Base-by-base conservation (phyloP, 2,329 filamentous ascomycete species). In the Huntiella savannae region DNA sequence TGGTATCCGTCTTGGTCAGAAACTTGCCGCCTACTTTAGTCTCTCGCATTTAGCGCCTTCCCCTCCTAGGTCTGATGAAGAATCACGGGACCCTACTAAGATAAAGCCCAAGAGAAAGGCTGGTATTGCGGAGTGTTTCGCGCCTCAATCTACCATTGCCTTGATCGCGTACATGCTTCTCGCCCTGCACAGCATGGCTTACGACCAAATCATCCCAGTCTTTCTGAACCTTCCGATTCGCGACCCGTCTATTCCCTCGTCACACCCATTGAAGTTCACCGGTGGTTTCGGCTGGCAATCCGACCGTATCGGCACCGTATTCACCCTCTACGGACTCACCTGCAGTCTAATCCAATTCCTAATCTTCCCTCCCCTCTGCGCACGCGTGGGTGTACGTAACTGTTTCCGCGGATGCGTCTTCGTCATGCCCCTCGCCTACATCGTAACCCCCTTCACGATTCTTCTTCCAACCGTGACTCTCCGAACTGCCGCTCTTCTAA, bases 261-360 rank as follows among this genome's bases (percentile, higher is more conserved):
- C 75, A 8, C 63, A 67, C 2, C 87, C 87, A 0, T 79, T 95
- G 55, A 80, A 82, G 55, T 95, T 95, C 56, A 69, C 72, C 2
- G 79, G 84, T 34, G 86, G 86, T 0, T 92, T 92, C 56, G 85
- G 85, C 1, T 59, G 76, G 55, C 67, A 73, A 41, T 79, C 82
- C 1, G 73, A 76, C 49, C 69, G 74, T 42, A 95, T 96, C 52
- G 88, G 88, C 8, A 71, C 82, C 33, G 77, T 94, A 49, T 94
- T 92, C 60, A 91, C 83, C 1, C 56, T 83, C 4, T 92, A 88
- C 58, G 86, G 85, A 15, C 65, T 92, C 44, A 67, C 77, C 7
- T 85, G 83, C 53, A 84, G 87, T 55, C 53, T 91, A 13, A 73
- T 85, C 40, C 91, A 96, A 59, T 93, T 98, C 59, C 64, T 91